Evolutionary conservation across 148 eudicot genomes (phyloP).

Genomic region (Salicornia ramosissima): DNA sequence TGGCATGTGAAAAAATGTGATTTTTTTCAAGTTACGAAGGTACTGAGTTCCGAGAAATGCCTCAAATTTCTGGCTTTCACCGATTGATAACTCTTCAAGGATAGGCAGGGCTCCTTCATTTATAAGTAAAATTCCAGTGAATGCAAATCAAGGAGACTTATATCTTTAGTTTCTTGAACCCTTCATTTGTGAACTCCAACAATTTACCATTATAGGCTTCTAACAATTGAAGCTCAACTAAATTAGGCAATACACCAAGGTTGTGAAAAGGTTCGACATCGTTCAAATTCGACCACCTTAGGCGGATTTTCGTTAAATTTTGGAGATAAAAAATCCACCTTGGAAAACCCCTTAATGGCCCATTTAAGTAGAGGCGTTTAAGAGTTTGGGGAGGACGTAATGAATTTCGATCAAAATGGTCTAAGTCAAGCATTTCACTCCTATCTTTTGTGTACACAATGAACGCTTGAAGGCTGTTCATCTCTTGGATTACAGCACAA

Average conservation of each 20-base stretch:
- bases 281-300: conserved; percentile 20
- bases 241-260: not conserved
- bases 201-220: conserved; percentile 10
- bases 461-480: conserved; percentile 16
- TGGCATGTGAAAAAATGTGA: conserved; percentile 17
- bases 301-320: conserved; percentile 7
- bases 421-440: not conserved
- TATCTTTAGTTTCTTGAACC: conserved; percentile 15
- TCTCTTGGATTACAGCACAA: conserved; percentile 8
- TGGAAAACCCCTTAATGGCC: not conserved
- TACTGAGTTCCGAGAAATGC: conserved; percentile 11
- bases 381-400: conserved; percentile 12
- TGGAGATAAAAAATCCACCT: conserved; percentile 7
- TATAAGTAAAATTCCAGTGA: conserved; percentile 4
- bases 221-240: conserved; percentile 19
- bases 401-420: not conserved
- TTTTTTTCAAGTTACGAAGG: conserved; percentile 9
- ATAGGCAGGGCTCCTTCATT: conserved; percentile 19
- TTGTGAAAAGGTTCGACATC: not conserved
- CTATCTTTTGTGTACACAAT: not conserved
- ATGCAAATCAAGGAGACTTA: conserved; percentile 13
- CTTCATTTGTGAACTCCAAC: not conserved
- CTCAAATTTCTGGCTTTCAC: conserved; percentile 11
- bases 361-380: conserved; percentile 18
- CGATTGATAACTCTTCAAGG: conserved; percentile 21